Base-by-base conservation (phyloP, 2,329 filamentous ascomycete genomes). In the Talaromyces sp. region DNA sequence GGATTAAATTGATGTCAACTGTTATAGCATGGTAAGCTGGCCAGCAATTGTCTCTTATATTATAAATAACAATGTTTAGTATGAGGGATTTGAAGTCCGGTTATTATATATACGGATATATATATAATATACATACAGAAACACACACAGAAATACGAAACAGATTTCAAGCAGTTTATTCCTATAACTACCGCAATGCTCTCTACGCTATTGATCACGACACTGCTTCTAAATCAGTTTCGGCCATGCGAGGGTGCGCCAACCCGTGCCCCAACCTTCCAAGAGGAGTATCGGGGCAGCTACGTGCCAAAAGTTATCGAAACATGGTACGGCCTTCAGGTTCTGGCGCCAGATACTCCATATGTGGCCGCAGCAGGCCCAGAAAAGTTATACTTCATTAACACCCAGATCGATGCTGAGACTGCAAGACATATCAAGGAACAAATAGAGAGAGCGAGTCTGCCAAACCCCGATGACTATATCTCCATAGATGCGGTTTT, bases 321-420 rank as follows among this genome's bases (percentile, higher is more conserved):
- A 54, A 60, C 57, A 54, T 17, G 3, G 43, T 31, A n/a, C 15
- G 60, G 57, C 41, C 45, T 54, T 51, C 60, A 61, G 48, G 43
- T 61, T 39, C 19, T 60, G n/a, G 60, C 60, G 45, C 60, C 57
- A 25, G 57, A 57, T 54, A 61, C 60, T 57, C 57, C 41, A n/a
- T 61, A 60, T 11, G 60, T 61, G 35, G 57, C 60, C 57, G 36
- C 25, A 13, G 48, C 60, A 13, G 53, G 57, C 5, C 17, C 39
- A 54, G n/a, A 57, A 31, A 11, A 54, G 10, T 54, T 61, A 33
- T 60, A 60, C 53, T 61, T 61, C 17, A 60, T 61, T 53, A 53
- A 61, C 57, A 61, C 57, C 48, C 48, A 48, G 28, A 39, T 57
- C 31, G 53, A 61, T 13, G 25, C 10, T 31, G 60, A 56, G 37